A percentile compares a stretch with the other conserved stretches of the same genome.
These are phyloP conservation scores for Colletotrichum sojae DNA, from an alignment of 2,329 filamentous ascomycete genomes.

Conservation along the genomic window DNA sequence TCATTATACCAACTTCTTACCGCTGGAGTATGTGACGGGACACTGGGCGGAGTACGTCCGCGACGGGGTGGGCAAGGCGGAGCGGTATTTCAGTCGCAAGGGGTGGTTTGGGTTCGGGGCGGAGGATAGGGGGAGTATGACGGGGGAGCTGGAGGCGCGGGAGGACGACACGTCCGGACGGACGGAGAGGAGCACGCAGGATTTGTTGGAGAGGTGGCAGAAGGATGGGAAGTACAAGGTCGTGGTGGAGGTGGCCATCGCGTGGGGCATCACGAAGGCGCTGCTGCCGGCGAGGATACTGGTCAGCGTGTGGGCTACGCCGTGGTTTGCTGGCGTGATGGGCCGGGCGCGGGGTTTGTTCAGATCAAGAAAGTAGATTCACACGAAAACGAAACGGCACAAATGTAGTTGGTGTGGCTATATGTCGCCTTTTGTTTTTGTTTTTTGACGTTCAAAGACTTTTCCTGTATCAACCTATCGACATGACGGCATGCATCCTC, in stretches of 20 bases:
- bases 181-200: slow-evolving; percentile 48
- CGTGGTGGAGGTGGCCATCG: slow-evolving; percentile 82
- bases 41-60: slow-evolving; percentile 67
- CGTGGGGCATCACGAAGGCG: slow-evolving; percentile 91
- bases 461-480: slow-evolving; percentile 38
- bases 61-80: slow-evolving; percentile 80
- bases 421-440: slow-evolving; percentile 30
- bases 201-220: slow-evolving; percentile 54
- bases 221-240: slow-evolving; percentile 67
- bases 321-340: slow-evolving; percentile 86
- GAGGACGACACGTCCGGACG: slow-evolving; percentile 46
- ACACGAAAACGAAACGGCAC: not conserved
- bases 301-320: slow-evolving; percentile 88
- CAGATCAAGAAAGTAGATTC: slow-evolving; percentile 46
- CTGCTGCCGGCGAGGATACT: slow-evolving; percentile 83
- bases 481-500: slow-evolving; percentile 23
- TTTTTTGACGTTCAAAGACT: slow-evolving; percentile 38
- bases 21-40: slow-evolving; percentile 66
- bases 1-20: slow-evolving; percentile 84
- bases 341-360: slow-evolving; percentile 56
- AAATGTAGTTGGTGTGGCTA: slow-evolving; percentile 34
- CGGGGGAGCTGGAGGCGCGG: slow-evolving; percentile 42
- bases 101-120: slow-evolving; percentile 81
- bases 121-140: slow-evolving; percentile 48
- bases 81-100: slow-evolving; percentile 82